Percentiles rank a stretch among this genome's conserved stretches.
Conservation (phyloP, 2,329 filamentous ascomycete species). For the Cercospora sp. region DNA sequence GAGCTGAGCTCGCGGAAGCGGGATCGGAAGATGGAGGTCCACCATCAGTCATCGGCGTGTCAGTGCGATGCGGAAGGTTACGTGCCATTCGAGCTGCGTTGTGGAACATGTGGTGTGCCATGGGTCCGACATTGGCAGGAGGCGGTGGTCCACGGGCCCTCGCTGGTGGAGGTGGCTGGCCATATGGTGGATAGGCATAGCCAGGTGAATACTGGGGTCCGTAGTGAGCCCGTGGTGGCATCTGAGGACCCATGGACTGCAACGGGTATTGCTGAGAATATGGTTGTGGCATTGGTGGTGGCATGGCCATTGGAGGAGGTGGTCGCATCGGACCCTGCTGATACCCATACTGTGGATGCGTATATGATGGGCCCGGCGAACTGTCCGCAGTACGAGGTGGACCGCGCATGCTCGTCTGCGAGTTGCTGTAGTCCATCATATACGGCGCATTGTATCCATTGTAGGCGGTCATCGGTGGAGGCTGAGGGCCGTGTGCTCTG, state of each 20-base stretch:
- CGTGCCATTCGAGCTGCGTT: slow-evolving; percentile 38
- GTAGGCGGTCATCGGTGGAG: slow-evolving; percentile 32
- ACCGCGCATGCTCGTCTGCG: slow-evolving; percentile 31
- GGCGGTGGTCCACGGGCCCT: slow-evolving; percentile 30
- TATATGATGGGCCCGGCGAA: slow-evolving; percentile 30
- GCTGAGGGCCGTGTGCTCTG: slow-evolving; percentile 29
- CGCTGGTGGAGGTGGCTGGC: slow-evolving; percentile 24
- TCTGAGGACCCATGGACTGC: slow-evolving; percentile 22
- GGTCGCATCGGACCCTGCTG: slow-evolving; percentile 30
- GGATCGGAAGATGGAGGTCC: slow-evolving; percentile 48
- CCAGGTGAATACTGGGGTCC: slow-evolving; percentile 28
- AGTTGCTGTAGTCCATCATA: slow-evolving; percentile 25
- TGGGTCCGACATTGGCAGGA: slow-evolving; percentile 27
- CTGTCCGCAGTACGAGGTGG: slow-evolving; percentile 31
- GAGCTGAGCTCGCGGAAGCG: slow-evolving; percentile 42
- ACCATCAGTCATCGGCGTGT: slow-evolving; percentile 41
- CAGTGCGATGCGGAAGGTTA: slow-evolving; percentile 35
- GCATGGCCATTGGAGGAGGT: slow-evolving; percentile 25
- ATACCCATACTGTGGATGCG: slow-evolving; percentile 33
- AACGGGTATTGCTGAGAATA: slow-evolving; percentile 24
- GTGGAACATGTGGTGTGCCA: slow-evolving; percentile 38
- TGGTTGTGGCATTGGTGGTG: slow-evolving; percentile 25
- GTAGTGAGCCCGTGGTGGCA: slow-evolving; percentile 19
- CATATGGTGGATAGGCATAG: slow-evolving; percentile 27
- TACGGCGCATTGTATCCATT: slow-evolving; percentile 36